Evolutionary conservation across 2,329 filamentous ascomycete species (phyloP), one percentile per base, ranked within the genome.

Genomic region (Aaosphaeria pasadenensis): DNA sequence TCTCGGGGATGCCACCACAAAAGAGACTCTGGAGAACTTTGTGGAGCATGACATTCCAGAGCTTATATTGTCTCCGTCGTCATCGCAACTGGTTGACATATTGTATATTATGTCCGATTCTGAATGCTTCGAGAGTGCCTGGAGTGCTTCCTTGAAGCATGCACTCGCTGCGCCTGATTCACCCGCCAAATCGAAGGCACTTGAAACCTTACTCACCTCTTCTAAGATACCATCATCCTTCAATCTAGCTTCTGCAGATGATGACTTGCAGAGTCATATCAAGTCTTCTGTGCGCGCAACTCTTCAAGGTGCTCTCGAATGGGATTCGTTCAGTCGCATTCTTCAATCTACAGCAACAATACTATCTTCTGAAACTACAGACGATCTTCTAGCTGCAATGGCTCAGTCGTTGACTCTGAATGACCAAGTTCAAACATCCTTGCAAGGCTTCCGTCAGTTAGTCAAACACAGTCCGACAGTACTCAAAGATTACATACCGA

Each of bases 31-130:
- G 1, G 52, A 64, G 4, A 36, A 43, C 0, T 82, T 88, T 39
- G 69, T 87, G 4, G 67, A 75, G 17, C 72, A 81, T 1, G 74
- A 85, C 51, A 73, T 87, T 11, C 73, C 80, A 0, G 70, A 74
- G 1, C 71, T 94, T 11, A 70, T 91, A 3, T 70, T 79, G 2
- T 91, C 89, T 0, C 82, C 87, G 0, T 91, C 89, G 1, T 81
- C 83, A 0, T 69, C 79, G 2, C 79, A 85, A 44, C 67, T 96
- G 0, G 73, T 91, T 6, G 80, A 84, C 0, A 82, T 84, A 7
- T 73, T 95, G 0, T 79, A 84, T 42, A 67, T 79, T 1, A 73
- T 70, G 29, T 58, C 62, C 5, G 54, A 62, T 1, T 56, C 66
- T 9, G n/a, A 53, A 5, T 49, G 44, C 33, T 72, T 68, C 49